These are phyloP conservation scores for Alternaria postmessia DNA, from an alignment of 2,329 filamentous ascomycete genomes.

Conservation along the genomic window DNA sequence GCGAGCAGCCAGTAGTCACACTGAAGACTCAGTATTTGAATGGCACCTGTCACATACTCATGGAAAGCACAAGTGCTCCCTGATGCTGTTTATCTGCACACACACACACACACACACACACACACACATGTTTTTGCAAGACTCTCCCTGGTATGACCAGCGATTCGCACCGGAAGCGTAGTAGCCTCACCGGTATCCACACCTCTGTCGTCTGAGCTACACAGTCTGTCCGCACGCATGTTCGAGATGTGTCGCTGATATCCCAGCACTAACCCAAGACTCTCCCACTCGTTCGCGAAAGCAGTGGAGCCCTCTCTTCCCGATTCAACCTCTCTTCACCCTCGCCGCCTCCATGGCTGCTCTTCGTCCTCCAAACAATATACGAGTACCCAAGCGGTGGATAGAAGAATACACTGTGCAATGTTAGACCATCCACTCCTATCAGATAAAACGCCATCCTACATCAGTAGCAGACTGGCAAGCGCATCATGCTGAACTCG, in stretches of 20 bases:
- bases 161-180: background rate
- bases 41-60: background rate
- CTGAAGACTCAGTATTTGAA: constrained; percentile 63
- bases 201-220: background rate
- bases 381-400: constrained; percentile 5
- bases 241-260: background rate
- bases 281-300: background rate
- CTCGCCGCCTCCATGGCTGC: background rate
- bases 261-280: background rate
- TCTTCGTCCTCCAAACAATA: background rate
- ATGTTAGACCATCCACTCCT: background rate
- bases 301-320: background rate
- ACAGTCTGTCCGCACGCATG: background rate
- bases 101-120: no score
- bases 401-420: background rate
- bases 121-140: background rate
- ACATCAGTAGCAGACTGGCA: background rate
- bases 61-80: background rate
- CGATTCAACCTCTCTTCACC: background rate
- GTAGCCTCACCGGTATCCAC: background rate
- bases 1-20: background rate
- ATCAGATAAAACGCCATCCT: background rate
- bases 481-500: constrained; percentile 2
- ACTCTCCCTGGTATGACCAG: background rate
- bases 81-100: background rate